Evolutionary conservation across 2,329 filamentous ascomycete genomes (phyloP).

Genomic region (Aspergillus chevalieri): DNA sequence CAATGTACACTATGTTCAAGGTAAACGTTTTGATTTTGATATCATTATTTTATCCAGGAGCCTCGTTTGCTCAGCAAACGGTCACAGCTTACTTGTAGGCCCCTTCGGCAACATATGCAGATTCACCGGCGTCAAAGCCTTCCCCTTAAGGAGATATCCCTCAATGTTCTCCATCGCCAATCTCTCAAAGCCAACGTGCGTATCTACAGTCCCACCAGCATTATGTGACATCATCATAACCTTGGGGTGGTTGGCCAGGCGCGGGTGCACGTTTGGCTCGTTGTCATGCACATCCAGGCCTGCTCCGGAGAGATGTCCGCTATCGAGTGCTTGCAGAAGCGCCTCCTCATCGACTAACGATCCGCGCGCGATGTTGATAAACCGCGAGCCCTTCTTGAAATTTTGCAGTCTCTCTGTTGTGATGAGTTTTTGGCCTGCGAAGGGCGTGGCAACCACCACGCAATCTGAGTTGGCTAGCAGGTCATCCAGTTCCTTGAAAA

Average conservation of each 20-base stretch:
- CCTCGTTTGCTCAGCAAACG: too few relatives aligned
- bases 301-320: conserved; percentile 41
- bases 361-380: conserved; percentile 50
- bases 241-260: conserved; percentile 35
- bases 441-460: conserved; percentile 44
- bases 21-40: too few relatives aligned
- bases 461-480: conserved; percentile 42
- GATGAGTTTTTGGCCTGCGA: conserved; percentile 36
- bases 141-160: conserved; percentile 27
- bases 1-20: neutral
- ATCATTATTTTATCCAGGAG: too few relatives aligned
- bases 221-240: conserved; percentile 46
- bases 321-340: conserved; percentile 42
- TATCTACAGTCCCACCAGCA: conserved; percentile 45
- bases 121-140: conserved; percentile 53
- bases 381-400: conserved; percentile 44
- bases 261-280: conserved; percentile 47
- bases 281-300: conserved; percentile 52
- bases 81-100: conserved; percentile 8
- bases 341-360: conserved; percentile 46
- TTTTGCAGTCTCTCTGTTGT: conserved; percentile 36
- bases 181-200: conserved; percentile 46
- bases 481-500: conserved; percentile 37
- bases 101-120: conserved; percentile 44
- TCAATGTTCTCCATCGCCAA: conserved; percentile 44